Evolutionary conservation across 768 basidiomycete species (phyloP).

Genomic region (Tephrocybe rancida): DNA sequence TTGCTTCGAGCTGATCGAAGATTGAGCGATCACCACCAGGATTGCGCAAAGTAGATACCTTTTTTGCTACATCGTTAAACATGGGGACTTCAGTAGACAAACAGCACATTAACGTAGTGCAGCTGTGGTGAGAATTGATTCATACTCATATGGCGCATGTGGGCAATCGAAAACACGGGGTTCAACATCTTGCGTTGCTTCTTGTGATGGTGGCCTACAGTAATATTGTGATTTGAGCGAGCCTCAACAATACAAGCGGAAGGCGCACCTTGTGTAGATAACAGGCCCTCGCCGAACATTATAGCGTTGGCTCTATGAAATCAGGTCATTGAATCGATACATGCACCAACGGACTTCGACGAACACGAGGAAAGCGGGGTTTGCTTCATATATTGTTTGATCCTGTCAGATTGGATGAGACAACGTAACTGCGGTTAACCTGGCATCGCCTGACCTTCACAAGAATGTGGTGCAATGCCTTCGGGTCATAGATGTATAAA

Average conservation of each 20-base stretch:
- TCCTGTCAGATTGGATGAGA: conserved; percentile 1
- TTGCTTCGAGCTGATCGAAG: no score
- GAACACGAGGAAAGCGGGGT: conserved; percentile 13
- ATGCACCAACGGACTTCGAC: background rate
- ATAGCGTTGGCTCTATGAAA: conserved; percentile 1
- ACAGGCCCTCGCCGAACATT: conserved; percentile 14
- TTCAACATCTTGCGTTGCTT: conserved; percentile 21
- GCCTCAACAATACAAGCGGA: background rate
- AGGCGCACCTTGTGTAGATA: conserved; percentile 14
- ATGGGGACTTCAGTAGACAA: background rate
- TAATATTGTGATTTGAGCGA: background rate
- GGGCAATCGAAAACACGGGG: conserved; percentile 19
- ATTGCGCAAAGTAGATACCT: no score
- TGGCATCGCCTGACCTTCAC: conserved; percentile 9
- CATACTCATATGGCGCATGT: conserved; percentile 20
- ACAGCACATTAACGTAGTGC: background rate
- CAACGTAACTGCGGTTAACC: background rate
- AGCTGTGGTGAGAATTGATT: background rate
- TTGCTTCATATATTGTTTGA: conserved; percentile 17
- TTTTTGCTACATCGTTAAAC: no score
- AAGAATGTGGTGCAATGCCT: conserved; percentile 17
- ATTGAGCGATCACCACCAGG: no score
- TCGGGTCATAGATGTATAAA: conserved; percentile 15
- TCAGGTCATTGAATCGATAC: background rate
- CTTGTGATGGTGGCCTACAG: conserved; percentile 11